These are phyloP conservation scores for Hemileccinum rubropunctum DNA, from an alignment of 768 basidiomycete genomes.

Conservation along the genomic window DNA sequence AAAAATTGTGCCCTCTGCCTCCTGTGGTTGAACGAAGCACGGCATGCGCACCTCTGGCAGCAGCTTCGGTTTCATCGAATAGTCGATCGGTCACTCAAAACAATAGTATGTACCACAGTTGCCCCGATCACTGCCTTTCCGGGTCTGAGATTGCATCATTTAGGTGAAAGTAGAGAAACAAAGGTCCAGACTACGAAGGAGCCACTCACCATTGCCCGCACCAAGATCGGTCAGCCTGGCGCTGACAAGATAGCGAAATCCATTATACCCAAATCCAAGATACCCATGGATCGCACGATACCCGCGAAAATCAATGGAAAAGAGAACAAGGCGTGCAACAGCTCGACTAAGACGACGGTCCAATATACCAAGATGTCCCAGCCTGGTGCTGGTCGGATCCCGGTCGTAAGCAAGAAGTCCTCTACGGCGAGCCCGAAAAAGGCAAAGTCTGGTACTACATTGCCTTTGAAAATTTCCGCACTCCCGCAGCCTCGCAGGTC, in stretches of 20 bases:
- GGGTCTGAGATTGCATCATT: background rate
- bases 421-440: slow-evolving; percentile 5
- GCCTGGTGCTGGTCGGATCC: slow-evolving; percentile 3
- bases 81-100: background rate
- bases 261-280: slow-evolving; percentile 2
- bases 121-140: background rate
- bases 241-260: slow-evolving; percentile 8
- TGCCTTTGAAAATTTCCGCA: background rate
- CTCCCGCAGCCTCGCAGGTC: slow-evolving; percentile 5
- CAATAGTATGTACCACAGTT: slow-evolving; percentile 4
- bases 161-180: slow-evolving; percentile 1
- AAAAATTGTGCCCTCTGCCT: background rate
- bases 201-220: background rate
- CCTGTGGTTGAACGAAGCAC: background rate
- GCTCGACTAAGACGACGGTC: slow-evolving; percentile 1
- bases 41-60: background rate
- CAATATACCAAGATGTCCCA: background rate
- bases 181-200: background rate
- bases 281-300: slow-evolving; percentile 4
- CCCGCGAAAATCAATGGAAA: slow-evolving; percentile 1
- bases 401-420: background rate
- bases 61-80: background rate
- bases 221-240: slow-evolving; percentile 4
- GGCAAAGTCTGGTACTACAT: slow-evolving; percentile 3
- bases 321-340: slow-evolving; percentile 13